Evolutionary conservation across 805 yeast genomes (phyloP), one percentile per base, ranked within the genome.

Genomic region (Scheffersomyces amazonensis): DNA sequence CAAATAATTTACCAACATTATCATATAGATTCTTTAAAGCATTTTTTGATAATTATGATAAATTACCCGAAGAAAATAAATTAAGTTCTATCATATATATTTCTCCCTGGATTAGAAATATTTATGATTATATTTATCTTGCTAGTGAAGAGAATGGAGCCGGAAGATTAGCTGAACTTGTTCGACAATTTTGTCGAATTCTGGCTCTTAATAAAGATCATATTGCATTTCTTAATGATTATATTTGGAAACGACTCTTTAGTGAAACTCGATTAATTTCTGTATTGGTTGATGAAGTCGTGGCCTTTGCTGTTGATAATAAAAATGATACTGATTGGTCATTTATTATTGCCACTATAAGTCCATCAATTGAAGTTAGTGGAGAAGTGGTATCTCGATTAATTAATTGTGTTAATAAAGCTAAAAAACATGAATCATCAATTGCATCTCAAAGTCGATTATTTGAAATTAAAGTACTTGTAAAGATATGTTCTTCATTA

Each of bases 291-390:
- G 89, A 85, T 44, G 96, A 87, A 50, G 76, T 85, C 16, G 76
- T 87, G 5, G 76, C 81, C 2, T 82, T 81, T 44, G 83, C 89
- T 1, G 73, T 86, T 47, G 93, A 85, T 46, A 78, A 82, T 51
- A 84, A 83, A 47, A 81, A 87, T n/a, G 87, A 83, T 47, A 74
- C 77, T 27, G 80, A 74, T 34, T 85, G 87, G 87, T 71, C 73
- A 15, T 76, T 73, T 33, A 73, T 81, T 5, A 71, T 83, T 2
- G 71, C 83, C 1, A 69, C 83, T n/a, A 64, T 87, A 46, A 73
- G 83, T 1, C 89, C 95, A 3, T 80, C 91, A 1, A 66, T 81
- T n/a, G 87, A 81, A 45, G 69, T 86, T 2, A 81, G 88, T 50
- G 82, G 87, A 6, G 72, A 76, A 35, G 74, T 87, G 2, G 67